These are phyloP conservation scores for Phytophthora pinifolia DNA, from an alignment of 352 stramenopile genomes.

Conservation along the genomic window DNA sequence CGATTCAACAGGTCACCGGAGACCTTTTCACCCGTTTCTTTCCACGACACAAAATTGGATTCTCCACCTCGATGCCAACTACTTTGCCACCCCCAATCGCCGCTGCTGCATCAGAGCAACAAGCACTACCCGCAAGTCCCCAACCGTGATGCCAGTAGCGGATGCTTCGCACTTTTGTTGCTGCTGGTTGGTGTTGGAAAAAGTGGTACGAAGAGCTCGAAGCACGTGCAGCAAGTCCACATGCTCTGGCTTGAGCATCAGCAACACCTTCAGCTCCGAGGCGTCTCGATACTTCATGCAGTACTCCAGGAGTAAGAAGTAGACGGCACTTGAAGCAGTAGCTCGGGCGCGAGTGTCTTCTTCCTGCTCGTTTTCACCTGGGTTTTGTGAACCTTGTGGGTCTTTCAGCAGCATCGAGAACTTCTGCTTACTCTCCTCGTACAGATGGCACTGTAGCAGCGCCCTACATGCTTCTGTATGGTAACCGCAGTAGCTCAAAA, in stretches of 20 bases:
- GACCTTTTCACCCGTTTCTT: no score
- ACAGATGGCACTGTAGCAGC: constrained; percentile 64
- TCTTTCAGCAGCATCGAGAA: constrained; percentile 31
- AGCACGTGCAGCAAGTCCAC: constrained; percentile 65
- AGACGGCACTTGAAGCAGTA: constrained; percentile 38
- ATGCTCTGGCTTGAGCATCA: constrained; percentile 54
- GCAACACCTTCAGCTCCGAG: constrained; percentile 44
- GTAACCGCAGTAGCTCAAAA: constrained; percentile 55
- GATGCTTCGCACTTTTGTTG: constrained; percentile 10
- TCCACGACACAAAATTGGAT: background rate
- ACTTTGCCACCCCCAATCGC: constrained; percentile 23
- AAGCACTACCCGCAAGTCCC: constrained; percentile 47
- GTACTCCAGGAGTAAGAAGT: constrained; percentile 69
- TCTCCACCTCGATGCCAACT: background rate
- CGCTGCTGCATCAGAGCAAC: constrained; percentile 43
- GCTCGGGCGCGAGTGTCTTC: constrained; percentile 7
- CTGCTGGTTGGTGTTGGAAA: constrained; percentile 17
- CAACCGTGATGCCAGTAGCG: constrained; percentile 39
- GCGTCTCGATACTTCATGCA: constrained; percentile 54
- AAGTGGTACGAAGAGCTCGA: constrained; percentile 36
- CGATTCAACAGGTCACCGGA: no score
- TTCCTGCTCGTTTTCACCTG: constrained; percentile 20
- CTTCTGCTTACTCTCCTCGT: constrained; percentile 55
- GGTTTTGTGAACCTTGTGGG: constrained; percentile 17
- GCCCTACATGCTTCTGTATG: constrained; percentile 55